Evolutionary conservation across 2,329 filamentous ascomycete genomes (phyloP), one percentile per base, ranked within the genome.

Genomic region (Nemania sp.): DNA sequence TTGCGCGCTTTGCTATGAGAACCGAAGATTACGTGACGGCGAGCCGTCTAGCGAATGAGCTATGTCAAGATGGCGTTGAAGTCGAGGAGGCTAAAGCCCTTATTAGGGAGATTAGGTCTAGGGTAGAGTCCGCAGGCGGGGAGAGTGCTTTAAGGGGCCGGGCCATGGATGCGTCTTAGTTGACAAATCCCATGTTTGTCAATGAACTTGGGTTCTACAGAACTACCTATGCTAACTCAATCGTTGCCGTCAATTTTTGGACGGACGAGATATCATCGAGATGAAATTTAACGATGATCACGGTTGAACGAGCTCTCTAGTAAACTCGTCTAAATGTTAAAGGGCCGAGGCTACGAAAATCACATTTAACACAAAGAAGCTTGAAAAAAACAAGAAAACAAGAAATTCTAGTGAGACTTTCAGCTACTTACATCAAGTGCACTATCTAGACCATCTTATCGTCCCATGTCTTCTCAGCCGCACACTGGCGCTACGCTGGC

Each of bases 11-110:
- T 82, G 92, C 93, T 13, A 92, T 97, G 82, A 86, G 88, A 43
- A 88, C 87, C 11, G 89, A 90, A 45, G 93, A 97, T 79, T 93
- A 93, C 74, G 84, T 86, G 35, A 87, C 92, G 22, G 93, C 93
- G 3, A 92, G 92, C 80, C 89, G 93, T 70, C 82, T 98, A 49
- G 94, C 94, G 0, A 93, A 91, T 69, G 96, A 99, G 80, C 83
- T 99, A 53, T 98, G 94, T 78, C 93, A 98, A 80, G 96, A 99
- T 80, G 96, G 96, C 0, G 90, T 97, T 27, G 96, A 98, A 80
- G 93, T 98, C 1, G 96, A 99, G 78, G 96, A 99, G 80, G 96
- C 96, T 29, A 98, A 98, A 82, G 93, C 94, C 3, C 83, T 98
- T 73, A 92, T 97, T 69, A 87, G 93, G 69, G 95, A 98, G 79